Base-by-base conservation (phyloP, 2,329 filamentous ascomycete species). In the Sarocladium oryzae region DNA sequence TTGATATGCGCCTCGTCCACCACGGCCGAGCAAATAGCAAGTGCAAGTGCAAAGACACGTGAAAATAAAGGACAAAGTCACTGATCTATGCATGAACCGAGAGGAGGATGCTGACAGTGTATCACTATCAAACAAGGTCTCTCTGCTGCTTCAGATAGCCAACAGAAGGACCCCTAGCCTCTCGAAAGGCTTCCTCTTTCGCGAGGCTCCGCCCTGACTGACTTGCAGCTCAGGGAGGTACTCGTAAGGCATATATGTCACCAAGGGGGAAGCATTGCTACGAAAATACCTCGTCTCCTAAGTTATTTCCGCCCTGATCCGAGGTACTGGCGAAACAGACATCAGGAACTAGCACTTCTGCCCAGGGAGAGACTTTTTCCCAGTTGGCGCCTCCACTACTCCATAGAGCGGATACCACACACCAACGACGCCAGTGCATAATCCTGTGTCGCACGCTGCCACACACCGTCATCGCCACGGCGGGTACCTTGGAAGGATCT, bases 381-480 rank as follows among this genome's bases (percentile, higher is more conserved):
- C 26, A 48, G 7, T 48, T 23, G 28, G 43, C 21, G 43, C 43
- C 43, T 48, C 43, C 43, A 48, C 43, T 15, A 13, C 6, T n/a
- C n/a, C n/a, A n/a, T n/a, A n/a, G n/a, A 26, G 43, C 43, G 43
- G 43, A 48, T 48, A 24, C 43, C 24, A n/a, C n/a, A n/a, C n/a
- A 20, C 36, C 36, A 30, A 33, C 43, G 11, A 11, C 24, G 21
- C 20, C 9, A 15, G 43, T 48, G 43, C 26, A 33, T 48, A 48
- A 32, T 26, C 4, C n/a, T 33, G 26, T 30, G 28, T 33, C 28
- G 16, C 40, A 43, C 40, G 40, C 40, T 43, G 24, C 24, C 28
- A 33, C 43, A 24, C 43, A 32, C 43, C n/a, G 20, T 48, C 26
- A 48, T 48, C 28, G 43, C 43, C 43, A 48, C 43, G 43, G 43